Percentiles rank a stretch among this genome's conserved stretches.
Evolutionary conservation across 2,329 filamentous ascomycete genomes (phyloP).

Genomic region (Camillea tinctor): DNA sequence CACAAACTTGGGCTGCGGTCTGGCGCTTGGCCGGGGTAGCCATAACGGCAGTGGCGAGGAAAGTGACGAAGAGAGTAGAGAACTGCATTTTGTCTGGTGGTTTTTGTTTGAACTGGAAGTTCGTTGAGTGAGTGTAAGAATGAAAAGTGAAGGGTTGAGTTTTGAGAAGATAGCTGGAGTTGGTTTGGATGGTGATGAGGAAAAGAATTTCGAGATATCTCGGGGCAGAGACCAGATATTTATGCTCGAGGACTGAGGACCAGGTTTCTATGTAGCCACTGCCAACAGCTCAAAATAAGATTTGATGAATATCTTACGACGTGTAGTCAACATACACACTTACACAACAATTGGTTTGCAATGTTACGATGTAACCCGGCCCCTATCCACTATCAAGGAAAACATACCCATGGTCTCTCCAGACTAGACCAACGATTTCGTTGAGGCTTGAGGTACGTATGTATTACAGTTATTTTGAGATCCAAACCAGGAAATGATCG

Average conservation of each 20-base stretch:
- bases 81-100: conserved; percentile 28
- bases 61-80: conserved; percentile 23
- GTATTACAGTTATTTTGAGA: not conserved
- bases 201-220: conserved; percentile 2
- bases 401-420: not conserved
- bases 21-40: conserved; percentile 23
- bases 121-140: conserved; percentile 16
- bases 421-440: not conserved
- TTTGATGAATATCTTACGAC: not conserved
- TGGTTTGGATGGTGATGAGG: conserved; percentile 18
- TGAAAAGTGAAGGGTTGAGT: conserved; percentile 14
- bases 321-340: not conserved
- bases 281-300: not conserved
- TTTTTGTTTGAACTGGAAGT: conserved; percentile 11
- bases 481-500: conserved; percentile 11
- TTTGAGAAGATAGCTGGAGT: conserved; percentile 10
- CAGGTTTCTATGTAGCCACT: not conserved
- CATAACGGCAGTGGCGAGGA: conserved; percentile 27
- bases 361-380: not conserved
- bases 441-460: not conserved
- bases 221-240: conserved; percentile 15
- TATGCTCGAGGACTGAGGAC: conserved; percentile 24
- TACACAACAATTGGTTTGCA: not conserved
- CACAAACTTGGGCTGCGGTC: conserved; percentile 43
- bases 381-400: not conserved